A percentile compares a stretch with the other conserved stretches of the same genome.
phyloP scores from a whole-genome alignment of 805 yeast genomes.

The Myxozyma melibiosi region DNA sequence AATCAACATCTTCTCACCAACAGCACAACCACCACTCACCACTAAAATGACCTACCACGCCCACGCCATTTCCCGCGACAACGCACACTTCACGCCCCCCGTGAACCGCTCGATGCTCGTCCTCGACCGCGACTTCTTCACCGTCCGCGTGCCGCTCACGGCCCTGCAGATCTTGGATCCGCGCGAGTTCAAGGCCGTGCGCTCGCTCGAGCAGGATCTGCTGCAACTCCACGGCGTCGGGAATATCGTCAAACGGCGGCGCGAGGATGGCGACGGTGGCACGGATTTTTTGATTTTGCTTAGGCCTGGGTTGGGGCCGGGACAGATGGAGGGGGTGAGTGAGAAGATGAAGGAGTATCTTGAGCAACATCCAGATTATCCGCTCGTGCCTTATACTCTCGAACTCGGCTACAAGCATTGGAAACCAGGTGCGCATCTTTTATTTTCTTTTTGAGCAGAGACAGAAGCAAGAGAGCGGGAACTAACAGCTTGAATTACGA shows the following conservation, averaged over 20 bases:
- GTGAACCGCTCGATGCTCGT: slow-evolving; percentile 32
- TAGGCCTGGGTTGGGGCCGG: slow-evolving; percentile 16
- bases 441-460: no score
- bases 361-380: slow-evolving; percentile 46
- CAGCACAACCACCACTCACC: no score
- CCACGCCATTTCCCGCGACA: slow-evolving; percentile 1
- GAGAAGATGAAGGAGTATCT: slow-evolving; percentile 51
- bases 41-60: slow-evolving; percentile 1
- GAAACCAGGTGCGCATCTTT: slow-evolving; percentile 52
- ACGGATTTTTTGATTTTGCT: slow-evolving; percentile 18
- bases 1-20: no score
- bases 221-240: slow-evolving; percentile 70
- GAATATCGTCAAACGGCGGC: slow-evolving; percentile 57
- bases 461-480: neutral
- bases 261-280: slow-evolving; percentile 43
- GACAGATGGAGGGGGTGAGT: slow-evolving; percentile 42
- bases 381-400: slow-evolving; percentile 56
- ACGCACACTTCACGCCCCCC: slow-evolving; percentile 8
- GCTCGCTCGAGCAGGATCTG: slow-evolving; percentile 65
- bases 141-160: slow-evolving; percentile 58
- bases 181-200: slow-evolving; percentile 57
- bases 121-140: slow-evolving; percentile 69
- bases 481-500: neutral
- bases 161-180: slow-evolving; percentile 75
- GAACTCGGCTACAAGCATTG: slow-evolving; percentile 74